These are phyloP conservation scores for Ramaria sp. DNA, from an alignment of 768 basidiomycete species.

Conservation along the genomic window DNA sequence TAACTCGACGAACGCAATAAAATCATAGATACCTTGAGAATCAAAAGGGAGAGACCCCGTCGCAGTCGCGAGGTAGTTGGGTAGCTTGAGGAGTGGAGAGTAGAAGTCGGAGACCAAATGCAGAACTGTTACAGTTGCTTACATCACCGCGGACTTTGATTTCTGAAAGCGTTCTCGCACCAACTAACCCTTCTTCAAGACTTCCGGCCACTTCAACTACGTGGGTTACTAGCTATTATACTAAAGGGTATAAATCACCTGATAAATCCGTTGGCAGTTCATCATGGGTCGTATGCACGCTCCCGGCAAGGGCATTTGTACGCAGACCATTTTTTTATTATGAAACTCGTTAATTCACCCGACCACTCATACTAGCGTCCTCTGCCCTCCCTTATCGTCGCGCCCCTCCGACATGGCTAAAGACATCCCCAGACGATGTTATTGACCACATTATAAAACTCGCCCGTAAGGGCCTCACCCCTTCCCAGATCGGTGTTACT, in stretches of 20 bases:
- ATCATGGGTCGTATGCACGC: slow-evolving; percentile 98
- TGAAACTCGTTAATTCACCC: neutral
- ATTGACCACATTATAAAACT: slow-evolving; percentile 95
- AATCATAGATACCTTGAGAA: slow-evolving; percentile 19
- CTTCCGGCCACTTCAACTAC: slow-evolving; percentile 2
- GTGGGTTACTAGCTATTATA: slow-evolving; percentile 7
- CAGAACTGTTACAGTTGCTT: slow-evolving; percentile 8
- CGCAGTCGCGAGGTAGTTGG: slow-evolving; percentile 18
- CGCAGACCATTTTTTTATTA: slow-evolving; percentile 23
- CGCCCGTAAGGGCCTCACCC: slow-evolving; percentile 94
- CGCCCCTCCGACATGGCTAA: slow-evolving; percentile 91
- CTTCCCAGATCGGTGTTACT: slow-evolving; percentile 96
- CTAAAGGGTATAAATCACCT: neutral
- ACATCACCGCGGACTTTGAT: slow-evolving; percentile 5
- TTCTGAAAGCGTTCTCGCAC: slow-evolving; percentile 19
- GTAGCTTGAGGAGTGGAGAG: slow-evolving; percentile 5
- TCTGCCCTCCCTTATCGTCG: slow-evolving; percentile 97
- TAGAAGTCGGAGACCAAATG: slow-evolving; percentile 6
- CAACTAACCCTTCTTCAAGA: slow-evolving; percentile 26
- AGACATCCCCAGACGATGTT: slow-evolving; percentile 91
- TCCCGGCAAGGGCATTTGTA: slow-evolving; percentile 99
- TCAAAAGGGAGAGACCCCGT: slow-evolving; percentile 22
- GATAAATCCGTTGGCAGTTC: slow-evolving; percentile 12
- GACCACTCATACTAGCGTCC: slow-evolving; percentile 40
- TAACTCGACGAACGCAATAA: neutral